phyloP scores from a whole-genome alignment of 2,329 filamentous ascomycete genomes.

The Phyllosticta citribraziliensis region DNA sequence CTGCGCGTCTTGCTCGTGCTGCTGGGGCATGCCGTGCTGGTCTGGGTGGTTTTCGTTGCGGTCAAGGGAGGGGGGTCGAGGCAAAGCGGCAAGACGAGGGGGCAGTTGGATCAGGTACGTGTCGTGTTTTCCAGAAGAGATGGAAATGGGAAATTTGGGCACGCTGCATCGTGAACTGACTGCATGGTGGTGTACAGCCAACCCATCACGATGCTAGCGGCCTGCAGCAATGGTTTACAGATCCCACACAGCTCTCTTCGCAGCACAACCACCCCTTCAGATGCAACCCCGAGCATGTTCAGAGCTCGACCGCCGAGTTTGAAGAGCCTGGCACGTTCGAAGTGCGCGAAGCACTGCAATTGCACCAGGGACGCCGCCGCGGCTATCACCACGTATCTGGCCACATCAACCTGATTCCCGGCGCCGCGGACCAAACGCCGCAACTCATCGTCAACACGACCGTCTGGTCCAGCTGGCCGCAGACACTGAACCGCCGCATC shows the following conservation, averaged over 20 bases:
- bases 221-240: neutral
- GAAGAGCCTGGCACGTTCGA: neutral
- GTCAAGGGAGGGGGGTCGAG: neutral
- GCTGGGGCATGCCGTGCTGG: neutral
- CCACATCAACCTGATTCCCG: conserved; percentile 1
- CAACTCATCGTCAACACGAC: neutral
- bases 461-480: neutral
- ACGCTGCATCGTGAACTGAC: neutral
- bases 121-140: neutral
- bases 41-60: neutral
- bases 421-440: neutral
- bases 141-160: neutral
- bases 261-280: neutral
- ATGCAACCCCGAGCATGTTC: neutral
- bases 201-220: neutral
- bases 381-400: neutral
- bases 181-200: neutral
- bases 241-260: neutral
- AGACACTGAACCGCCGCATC: neutral
- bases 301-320: neutral
- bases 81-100: neutral
- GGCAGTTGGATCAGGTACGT: neutral
- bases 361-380: neutral
- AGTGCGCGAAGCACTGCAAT: neutral
- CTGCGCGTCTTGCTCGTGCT: neutral